Percentiles rank a stretch among this genome's conserved stretches.
Evolutionary conservation across 164 flowering plant species (phyloP).

Genomic region (Aristolochia californica): DNA sequence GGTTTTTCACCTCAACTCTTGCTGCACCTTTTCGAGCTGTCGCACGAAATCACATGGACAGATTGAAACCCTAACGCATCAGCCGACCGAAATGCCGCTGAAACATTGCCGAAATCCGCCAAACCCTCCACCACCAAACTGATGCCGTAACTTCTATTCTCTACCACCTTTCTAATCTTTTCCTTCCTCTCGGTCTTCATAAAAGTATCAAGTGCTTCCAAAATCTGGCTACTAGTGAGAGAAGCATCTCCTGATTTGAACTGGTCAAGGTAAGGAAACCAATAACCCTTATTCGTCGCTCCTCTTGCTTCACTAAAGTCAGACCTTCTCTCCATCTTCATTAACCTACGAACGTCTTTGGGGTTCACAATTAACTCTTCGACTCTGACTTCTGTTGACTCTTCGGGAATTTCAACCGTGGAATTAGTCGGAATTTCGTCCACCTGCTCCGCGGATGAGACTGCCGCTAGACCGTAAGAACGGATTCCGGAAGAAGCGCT

Average conservation of each 20-base stretch:
- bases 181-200: slow-evolving; percentile 62
- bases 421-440: not conserved
- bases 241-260: slow-evolving; percentile 26
- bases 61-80: slow-evolving; percentile 93
- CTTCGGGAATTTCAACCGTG: not conserved
- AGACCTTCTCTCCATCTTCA: slow-evolving; percentile 72
- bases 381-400: slow-evolving; percentile 28
- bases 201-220: slow-evolving; percentile 58
- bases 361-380: slow-evolving; percentile 34
- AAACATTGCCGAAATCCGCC: slow-evolving; percentile 77
- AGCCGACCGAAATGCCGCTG: slow-evolving; percentile 85
- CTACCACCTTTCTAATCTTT: slow-evolving; percentile 53
- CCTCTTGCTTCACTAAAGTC: not conserved
- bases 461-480: slow-evolving; percentile 4
- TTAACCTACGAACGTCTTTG: slow-evolving; percentile 33
- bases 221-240: slow-evolving; percentile 53
- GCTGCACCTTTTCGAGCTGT: slow-evolving; percentile 79
- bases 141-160: slow-evolving; percentile 59
- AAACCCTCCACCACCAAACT: slow-evolving; percentile 92
- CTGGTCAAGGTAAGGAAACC: slow-evolving; percentile 83
- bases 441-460: slow-evolving; percentile 1
- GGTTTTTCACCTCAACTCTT: slow-evolving; percentile 2
- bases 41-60: slow-evolving; percentile 74
- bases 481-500: slow-evolving; percentile 6
- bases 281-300: slow-evolving; percentile 11